Conservation (phyloP, 305 asterid genomes). For the Striga hermonthica region DNA sequence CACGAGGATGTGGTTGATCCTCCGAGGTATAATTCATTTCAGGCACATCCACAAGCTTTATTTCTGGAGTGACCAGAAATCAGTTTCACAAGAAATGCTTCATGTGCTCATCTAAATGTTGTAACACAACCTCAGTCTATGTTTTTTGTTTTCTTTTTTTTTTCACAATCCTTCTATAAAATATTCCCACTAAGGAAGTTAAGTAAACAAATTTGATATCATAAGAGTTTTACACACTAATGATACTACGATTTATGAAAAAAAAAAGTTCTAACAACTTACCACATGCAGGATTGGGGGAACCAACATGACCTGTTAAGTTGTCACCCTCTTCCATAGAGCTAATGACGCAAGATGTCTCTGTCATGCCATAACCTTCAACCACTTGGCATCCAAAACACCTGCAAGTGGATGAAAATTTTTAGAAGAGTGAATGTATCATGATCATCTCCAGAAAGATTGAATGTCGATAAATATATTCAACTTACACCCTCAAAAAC, state of each 20-base stretch:
- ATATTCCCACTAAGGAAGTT: conserved; percentile 19
- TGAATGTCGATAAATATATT: conserved; percentile 5
- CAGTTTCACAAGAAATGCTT: conserved; percentile 10
- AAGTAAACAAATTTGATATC: conserved; percentile 9
- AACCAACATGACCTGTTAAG: conserved; percentile 86
- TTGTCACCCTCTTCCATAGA: conserved; percentile 69
- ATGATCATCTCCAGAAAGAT: conserved; percentile 17
- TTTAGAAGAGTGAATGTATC: conserved; percentile 22
- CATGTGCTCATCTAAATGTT: no score
- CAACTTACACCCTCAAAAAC: conserved; percentile 88
- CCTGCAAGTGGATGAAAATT: conserved; percentile 41
- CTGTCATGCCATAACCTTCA: conserved; percentile 99
- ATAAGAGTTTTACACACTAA: conserved; percentile 1
- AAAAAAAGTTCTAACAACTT: conserved; percentile 31
- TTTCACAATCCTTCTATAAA: conserved; percentile 7
- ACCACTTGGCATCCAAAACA: conserved; percentile 84
- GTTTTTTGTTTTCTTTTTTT: no score
- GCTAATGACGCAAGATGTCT: conserved; percentile 91
- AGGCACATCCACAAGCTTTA: conserved; percentile 94
- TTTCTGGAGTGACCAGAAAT: conserved; percentile 48
- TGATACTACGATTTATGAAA: conserved; percentile 6
- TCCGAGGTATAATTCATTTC: conserved; percentile 95
- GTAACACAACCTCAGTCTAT: no score
- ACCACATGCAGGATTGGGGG: conserved; percentile 98
- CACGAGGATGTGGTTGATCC: conserved; percentile 95